phyloP scores from a whole-genome alignment of 352 stramenopile genomes.

The Pythium coloratum region DNA sequence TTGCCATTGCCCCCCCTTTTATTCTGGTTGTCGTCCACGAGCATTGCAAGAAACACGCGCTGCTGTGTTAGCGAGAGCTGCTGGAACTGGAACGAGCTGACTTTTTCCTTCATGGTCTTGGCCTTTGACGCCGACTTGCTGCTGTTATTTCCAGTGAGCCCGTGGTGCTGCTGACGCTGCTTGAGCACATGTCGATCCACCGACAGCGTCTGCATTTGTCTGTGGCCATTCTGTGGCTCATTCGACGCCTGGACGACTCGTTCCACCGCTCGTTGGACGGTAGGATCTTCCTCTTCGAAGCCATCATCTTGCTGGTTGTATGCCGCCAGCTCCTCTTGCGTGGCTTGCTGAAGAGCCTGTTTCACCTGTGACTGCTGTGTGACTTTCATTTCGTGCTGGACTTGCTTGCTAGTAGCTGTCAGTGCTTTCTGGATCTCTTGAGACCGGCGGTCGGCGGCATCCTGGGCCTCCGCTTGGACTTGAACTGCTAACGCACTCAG shows the following conservation, averaged over 20 bases:
- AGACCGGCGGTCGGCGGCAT: conserved; percentile 17
- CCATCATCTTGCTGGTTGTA: conserved; percentile 40
- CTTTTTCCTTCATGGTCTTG: conserved; percentile 51
- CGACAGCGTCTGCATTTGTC: conserved; percentile 13
- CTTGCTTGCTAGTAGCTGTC: conserved; percentile 24
- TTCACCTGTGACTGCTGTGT: conserved; percentile 31
- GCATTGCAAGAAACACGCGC: conserved; percentile 60
- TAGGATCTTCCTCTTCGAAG: conserved; percentile 49
- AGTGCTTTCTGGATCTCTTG: conserved; percentile 33
- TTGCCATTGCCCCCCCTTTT: neutral
- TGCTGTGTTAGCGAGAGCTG: conserved; percentile 61
- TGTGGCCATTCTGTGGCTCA: neutral
- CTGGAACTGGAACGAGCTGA: conserved; percentile 61
- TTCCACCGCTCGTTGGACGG: conserved; percentile 24
- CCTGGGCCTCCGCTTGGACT: conserved; percentile 40
- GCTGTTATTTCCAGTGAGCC: conserved; percentile 8
- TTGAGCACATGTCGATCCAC: conserved; percentile 42
- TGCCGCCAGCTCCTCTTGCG: conserved; percentile 37
- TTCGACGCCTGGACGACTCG: conserved; percentile 19
- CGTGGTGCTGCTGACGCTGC: conserved; percentile 26
- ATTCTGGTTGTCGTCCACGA: conserved; percentile 31
- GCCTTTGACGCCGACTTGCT: conserved; percentile 31
- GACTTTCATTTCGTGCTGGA: conserved; percentile 32
- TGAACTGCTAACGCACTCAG: conserved; percentile 37
- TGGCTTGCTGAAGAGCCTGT: conserved; percentile 33